These are phyloP conservation scores for Lactarius pseudohatsudake DNA, from an alignment of 768 basidiomycete genomes.

Conservation along the genomic window DNA sequence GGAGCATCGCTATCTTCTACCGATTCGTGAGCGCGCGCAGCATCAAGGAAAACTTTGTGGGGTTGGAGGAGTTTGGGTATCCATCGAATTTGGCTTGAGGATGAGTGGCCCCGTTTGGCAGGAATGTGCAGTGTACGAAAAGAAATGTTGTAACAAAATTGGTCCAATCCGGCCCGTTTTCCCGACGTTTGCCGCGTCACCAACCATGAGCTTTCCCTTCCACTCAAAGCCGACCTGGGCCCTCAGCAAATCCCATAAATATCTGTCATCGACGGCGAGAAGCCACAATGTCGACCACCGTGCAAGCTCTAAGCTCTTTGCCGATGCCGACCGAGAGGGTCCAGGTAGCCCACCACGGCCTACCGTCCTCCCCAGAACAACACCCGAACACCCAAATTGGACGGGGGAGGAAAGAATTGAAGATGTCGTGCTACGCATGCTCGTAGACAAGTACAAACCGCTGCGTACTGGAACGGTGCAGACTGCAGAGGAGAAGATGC, in stretches of 20 bases:
- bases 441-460: slow-evolving; percentile 85
- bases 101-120: slow-evolving; percentile 14
- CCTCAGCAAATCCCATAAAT: background rate
- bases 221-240: background rate
- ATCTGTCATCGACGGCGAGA: slow-evolving; percentile 10
- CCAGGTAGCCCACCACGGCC: slow-evolving; percentile 19
- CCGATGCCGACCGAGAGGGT: slow-evolving; percentile 52
- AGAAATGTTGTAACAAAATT: background rate
- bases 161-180: background rate
- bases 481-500: slow-evolving; percentile 67
- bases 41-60: slow-evolving; percentile 97
- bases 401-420: slow-evolving; percentile 70
- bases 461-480: slow-evolving; percentile 58
- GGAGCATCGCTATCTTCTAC: slow-evolving; percentile 72
- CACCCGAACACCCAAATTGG: slow-evolving; percentile 61
- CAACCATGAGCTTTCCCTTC: background rate
- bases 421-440: slow-evolving; percentile 77
- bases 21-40: slow-evolving; percentile 86
- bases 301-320: slow-evolving; percentile 63
- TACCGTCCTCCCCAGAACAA: slow-evolving; percentile 38
- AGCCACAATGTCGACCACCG: slow-evolving; percentile 28
- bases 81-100: slow-evolving; percentile 78
- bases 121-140: background rate
- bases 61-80: slow-evolving; percentile 76
- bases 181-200: background rate